Percentiles rank a stretch among this genome's conserved stretches.
phyloP scores from a whole-genome alignment of 306 rosid species.

The Ammopiptanthus mongolicus region DNA sequence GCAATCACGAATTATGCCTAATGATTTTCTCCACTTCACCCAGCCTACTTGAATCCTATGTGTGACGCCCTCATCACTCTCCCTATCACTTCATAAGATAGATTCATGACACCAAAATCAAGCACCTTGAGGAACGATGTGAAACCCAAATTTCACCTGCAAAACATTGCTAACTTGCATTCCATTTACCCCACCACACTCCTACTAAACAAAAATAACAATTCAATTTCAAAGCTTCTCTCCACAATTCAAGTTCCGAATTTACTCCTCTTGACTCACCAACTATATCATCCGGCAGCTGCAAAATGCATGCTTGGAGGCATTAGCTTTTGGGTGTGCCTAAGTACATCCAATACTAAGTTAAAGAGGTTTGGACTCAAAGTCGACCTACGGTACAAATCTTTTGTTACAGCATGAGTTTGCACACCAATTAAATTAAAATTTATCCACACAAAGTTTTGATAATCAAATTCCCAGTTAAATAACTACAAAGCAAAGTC shows the following conservation, averaged over 20 bases:
- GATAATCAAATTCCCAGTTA: neutral
- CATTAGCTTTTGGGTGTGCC: neutral
- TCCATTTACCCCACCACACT: neutral
- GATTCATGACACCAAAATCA: neutral
- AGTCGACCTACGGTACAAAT: neutral
- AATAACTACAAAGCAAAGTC: neutral
- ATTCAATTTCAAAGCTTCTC: neutral
- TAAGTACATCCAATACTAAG: neutral
- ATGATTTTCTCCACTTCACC: neutral
- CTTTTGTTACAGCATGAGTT: neutral
- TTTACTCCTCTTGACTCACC: neutral
- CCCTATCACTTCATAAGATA: neutral
- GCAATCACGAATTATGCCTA: neutral
- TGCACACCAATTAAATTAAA: neutral
- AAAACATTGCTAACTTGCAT: neutral
- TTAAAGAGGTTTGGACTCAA: neutral
- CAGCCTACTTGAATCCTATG: neutral
- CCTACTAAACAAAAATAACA: neutral
- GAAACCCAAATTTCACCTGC: neutral
- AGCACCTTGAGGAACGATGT: neutral
- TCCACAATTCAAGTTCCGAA: neutral
- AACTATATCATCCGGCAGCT: neutral
- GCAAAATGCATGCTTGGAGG: neutral
- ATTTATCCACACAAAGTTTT: neutral
- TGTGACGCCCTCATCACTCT: neutral